Conservation (phyloP, 1,139 yeast genomes). For the Hemisphaericaspora lyxosophila region DNA sequence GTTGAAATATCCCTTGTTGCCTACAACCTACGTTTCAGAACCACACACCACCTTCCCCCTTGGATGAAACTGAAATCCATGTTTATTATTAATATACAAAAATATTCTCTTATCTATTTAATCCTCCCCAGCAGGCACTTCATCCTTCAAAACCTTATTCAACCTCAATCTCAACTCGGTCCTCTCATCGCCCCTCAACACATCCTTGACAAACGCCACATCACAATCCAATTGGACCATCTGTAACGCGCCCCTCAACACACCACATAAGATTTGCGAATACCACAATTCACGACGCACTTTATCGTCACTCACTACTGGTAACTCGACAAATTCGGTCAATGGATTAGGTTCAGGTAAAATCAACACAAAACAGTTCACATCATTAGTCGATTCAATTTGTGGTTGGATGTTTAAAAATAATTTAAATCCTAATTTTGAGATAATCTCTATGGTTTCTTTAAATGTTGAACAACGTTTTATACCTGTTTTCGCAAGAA, state of each 20-base stretch:
- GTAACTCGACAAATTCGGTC: conserved; percentile 93
- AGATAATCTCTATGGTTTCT: conserved; percentile 84
- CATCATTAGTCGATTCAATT: conserved; percentile 66
- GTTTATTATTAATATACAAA: neutral
- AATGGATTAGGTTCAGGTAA: conserved; percentile 79
- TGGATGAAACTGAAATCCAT: too few species aligned
- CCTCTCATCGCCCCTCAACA: conserved; percentile 74
- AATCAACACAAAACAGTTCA: conserved; percentile 69
- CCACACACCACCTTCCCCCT: too few species aligned
- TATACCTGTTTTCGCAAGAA: conserved; percentile 80
- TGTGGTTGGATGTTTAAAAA: conserved; percentile 81
- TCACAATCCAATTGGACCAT: conserved; percentile 96
- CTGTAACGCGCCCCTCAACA: conserved; percentile 84
- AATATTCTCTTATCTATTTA: conserved; percentile 23
- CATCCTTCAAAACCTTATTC: conserved; percentile 78
- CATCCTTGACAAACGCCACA: conserved; percentile 75
- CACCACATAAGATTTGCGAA: conserved; percentile 87
- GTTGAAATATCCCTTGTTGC: neutral
- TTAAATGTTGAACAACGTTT: conserved; percentile 77
- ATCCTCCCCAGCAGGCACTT: conserved; percentile 96
- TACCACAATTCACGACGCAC: conserved; percentile 84
- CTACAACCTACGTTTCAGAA: too few species aligned
- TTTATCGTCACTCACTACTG: conserved; percentile 58
- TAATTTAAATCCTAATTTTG: conserved; percentile 86
- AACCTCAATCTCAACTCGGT: conserved; percentile 80